A percentile compares a stretch with the other conserved stretches of the same genome.
phyloP scores from a whole-genome alignment of 805 yeast species.

The Kurtzmaniella fragi region DNA sequence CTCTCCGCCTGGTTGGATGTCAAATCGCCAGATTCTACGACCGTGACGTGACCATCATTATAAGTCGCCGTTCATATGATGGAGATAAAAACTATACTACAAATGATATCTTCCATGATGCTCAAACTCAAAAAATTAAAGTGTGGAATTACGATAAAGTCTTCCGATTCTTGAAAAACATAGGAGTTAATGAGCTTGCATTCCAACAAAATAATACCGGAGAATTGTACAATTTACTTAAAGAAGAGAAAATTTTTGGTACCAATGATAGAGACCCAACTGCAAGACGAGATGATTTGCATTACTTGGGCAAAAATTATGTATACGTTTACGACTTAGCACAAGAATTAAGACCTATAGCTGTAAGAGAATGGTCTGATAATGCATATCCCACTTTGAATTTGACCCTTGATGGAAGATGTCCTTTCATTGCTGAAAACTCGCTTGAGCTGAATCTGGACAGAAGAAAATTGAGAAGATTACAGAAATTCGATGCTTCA shows the following conservation, averaged over 20 bases:
- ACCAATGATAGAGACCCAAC: constrained; percentile 85
- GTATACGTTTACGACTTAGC: constrained; percentile 76
- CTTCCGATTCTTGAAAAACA: constrained; percentile 65
- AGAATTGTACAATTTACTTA: constrained; percentile 48
- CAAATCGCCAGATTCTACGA: constrained; percentile 42
- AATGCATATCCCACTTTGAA: constrained; percentile 51
- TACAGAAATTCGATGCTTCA: constrained; percentile 38
- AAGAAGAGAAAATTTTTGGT: constrained; percentile 82
- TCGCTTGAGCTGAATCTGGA: constrained; percentile 33
- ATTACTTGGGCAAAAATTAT: constrained; percentile 68
- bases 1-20: constrained; percentile 47
- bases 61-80: constrained; percentile 56
- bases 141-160: constrained; percentile 90
- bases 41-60: constrained; percentile 66
- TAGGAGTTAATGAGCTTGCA: constrained; percentile 31
- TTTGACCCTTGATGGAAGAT: constrained; percentile 64
- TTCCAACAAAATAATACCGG: constrained; percentile 7
- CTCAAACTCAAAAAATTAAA: constrained; percentile 57
- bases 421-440: constrained; percentile 73
- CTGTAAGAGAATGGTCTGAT: constrained; percentile 73
- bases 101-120: constrained; percentile 65
- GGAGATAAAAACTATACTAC: constrained; percentile 35
- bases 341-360: constrained; percentile 74
- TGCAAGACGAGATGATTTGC: constrained; percentile 79
- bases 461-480: constrained; percentile 34